phyloP scores from a whole-genome alignment of 257 asterid species.

The Nicotiana benthamiana region DNA sequence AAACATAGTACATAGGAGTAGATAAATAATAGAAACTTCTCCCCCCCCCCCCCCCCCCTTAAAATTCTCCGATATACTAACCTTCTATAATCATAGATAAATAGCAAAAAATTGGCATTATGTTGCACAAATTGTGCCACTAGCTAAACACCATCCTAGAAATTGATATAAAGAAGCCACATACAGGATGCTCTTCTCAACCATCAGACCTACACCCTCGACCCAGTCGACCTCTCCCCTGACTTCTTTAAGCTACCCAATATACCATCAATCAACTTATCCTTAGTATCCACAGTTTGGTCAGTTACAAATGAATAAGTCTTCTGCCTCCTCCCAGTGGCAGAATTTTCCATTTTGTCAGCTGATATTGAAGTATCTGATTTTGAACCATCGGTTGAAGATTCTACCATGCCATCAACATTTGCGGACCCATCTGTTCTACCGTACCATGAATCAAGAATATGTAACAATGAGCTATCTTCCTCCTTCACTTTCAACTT shows the following conservation, averaged over 20 bases:
- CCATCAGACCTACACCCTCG: constrained; percentile 19
- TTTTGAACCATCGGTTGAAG: constrained; percentile 10
- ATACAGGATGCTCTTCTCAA: not conserved
- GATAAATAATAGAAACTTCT: not conserved
- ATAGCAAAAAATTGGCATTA: not conserved
- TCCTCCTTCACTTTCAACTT: constrained; percentile 14
- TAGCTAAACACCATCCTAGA: not conserved
- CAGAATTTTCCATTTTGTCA: constrained; percentile 10
- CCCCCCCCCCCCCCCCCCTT: too few species aligned
- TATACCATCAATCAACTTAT: constrained; percentile 48
- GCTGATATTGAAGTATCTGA: constrained; percentile 10
- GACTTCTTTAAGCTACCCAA: constrained; percentile 47
- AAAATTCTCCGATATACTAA: not conserved
- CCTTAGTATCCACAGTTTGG: constrained; percentile 29
- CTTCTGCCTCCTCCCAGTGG: constrained; percentile 24
- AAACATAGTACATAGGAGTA: not conserved
- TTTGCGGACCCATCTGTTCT: constrained; percentile 17
- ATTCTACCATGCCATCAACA: constrained; percentile 7
- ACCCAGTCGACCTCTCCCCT: constrained; percentile 27
- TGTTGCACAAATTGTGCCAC: not conserved
- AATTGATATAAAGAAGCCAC: not conserved
- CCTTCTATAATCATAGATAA: not conserved
- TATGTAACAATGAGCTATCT: constrained; percentile 49
- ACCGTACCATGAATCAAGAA: constrained; percentile 61
- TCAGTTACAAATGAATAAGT: constrained; percentile 53